Evolutionary conservation across 2,329 filamentous ascomycete species (phyloP).

Genomic region (Ceratocystis diversiconidia): DNA sequence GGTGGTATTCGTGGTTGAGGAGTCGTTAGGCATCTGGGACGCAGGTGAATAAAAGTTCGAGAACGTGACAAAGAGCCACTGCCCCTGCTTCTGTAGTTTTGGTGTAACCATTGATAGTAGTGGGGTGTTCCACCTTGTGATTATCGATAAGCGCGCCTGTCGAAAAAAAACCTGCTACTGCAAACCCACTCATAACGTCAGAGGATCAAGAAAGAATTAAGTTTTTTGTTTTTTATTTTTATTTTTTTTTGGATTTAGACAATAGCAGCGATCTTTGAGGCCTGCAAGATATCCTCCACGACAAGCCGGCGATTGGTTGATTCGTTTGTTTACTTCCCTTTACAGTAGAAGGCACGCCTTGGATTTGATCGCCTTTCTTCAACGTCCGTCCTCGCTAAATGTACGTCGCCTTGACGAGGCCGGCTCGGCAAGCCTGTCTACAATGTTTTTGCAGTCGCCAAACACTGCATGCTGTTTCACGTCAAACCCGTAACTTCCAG

Average conservation of each 20-base stretch:
- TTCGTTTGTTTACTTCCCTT: too few relatives aligned
- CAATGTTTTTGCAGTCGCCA: not conserved
- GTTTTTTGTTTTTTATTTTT: not conserved
- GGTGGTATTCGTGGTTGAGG: too few relatives aligned
- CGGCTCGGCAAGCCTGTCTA: constrained; percentile 5
- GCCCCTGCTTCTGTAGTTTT: not conserved
- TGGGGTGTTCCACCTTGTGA: not conserved
- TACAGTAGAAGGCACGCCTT: too few relatives aligned
- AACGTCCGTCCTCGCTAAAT: constrained; percentile 1
- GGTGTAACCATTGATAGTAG: not conserved
- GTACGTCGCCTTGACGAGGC: constrained; percentile 12
- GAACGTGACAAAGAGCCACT: not conserved
- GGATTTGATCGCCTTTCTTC: not conserved
- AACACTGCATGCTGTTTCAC: not conserved
- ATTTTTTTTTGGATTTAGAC: not conserved
- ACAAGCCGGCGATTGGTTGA: too few relatives aligned
- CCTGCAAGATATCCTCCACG: not conserved
- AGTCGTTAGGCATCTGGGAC: too few relatives aligned
- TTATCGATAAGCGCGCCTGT: constrained; percentile 21
- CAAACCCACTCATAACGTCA: constrained; percentile 12
- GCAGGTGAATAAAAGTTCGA: not conserved
- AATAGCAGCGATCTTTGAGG: not conserved
- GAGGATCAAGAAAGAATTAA: constrained; percentile 4
- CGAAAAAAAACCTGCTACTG: constrained; percentile 5
- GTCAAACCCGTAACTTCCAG: constrained; percentile 1